Conservation (phyloP, 2,329 filamentous ascomycete species). For the Epichloe sibirici region DNA sequence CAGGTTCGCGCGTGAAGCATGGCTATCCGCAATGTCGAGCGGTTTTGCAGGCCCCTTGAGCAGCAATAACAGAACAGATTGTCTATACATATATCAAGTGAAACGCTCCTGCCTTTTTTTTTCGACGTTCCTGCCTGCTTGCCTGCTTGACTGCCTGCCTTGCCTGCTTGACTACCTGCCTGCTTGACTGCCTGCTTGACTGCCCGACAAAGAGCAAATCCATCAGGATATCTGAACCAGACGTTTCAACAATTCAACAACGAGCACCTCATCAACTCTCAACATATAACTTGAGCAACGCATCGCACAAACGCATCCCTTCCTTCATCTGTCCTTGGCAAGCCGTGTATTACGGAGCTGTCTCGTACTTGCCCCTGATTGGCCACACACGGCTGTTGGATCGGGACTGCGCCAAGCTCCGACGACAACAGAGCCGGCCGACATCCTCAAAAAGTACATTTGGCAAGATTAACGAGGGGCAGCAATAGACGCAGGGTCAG, state of each 20-base stretch:
- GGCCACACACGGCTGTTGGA: neutral
- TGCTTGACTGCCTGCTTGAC: too few species aligned
- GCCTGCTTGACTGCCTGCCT: too few species aligned
- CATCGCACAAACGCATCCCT: neutral
- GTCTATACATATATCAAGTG: neutral
- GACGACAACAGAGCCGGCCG: neutral
- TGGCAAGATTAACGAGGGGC: neutral
- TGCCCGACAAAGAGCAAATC: too few species aligned
- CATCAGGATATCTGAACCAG: too few species aligned
- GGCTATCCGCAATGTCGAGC: neutral
- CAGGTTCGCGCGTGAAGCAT: neutral
- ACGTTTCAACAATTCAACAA: too few species aligned
- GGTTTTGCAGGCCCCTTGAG: neutral
- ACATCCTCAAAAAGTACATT: neutral
- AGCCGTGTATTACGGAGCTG: too few species aligned
- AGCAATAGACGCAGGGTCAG: neutral
- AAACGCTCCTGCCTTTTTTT: slow-evolving; percentile 1
- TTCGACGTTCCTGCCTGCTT: neutral
- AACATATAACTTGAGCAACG: neutral
- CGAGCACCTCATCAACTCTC: too few species aligned
- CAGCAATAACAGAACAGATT: neutral
- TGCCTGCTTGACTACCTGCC: too few species aligned
- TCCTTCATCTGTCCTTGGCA: too few species aligned
- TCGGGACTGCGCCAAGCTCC: neutral
- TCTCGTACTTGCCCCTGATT: neutral